Percentiles rank a stretch among this genome's conserved stretches.
Evolutionary conservation across 192 early-diverging fungal species (phyloP).

Genomic region (Phlyctochytrium planicorne): DNA sequence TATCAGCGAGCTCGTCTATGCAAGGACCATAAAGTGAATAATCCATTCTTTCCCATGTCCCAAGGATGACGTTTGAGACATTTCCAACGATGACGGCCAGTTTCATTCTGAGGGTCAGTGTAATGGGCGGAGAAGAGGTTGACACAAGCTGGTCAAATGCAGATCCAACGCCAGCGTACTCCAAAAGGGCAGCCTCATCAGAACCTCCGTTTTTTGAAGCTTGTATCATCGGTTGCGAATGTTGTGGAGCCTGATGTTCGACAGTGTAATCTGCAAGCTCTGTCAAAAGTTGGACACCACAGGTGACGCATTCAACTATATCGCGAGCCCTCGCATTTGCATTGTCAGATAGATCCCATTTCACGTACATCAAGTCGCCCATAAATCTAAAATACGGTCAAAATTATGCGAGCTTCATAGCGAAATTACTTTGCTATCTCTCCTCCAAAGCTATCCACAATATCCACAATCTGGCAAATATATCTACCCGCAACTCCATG

Average conservation of each 20-base stretch:
- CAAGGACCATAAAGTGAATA: not conserved
- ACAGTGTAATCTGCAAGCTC: slow-evolving; percentile 1
- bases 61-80: slow-evolving; percentile 1
- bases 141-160: not conserved
- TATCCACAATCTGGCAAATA: slow-evolving; percentile 7
- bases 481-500: slow-evolving; percentile 1
- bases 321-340: not conserved
- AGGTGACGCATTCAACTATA: not conserved
- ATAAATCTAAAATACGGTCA: not conserved
- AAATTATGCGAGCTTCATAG: not conserved
- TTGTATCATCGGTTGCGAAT: not conserved
- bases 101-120: slow-evolving; percentile 1
- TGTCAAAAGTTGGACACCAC: slow-evolving; percentile 6
- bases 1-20: not conserved
- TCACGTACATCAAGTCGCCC: not conserved
- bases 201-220: not conserved
- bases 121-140: not conserved
- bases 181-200: not conserved
- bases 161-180: not conserved
- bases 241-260: not conserved
- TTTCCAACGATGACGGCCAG: not conserved
- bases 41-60: slow-evolving; percentile 2
- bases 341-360: not conserved
- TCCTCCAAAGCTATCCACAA: slow-evolving; percentile 4
- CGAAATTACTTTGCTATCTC: slow-evolving; percentile 6